Base-by-base conservation (phyloP, 495 filamentous ascomycete species). In the Apodospora peruviana region DNA sequence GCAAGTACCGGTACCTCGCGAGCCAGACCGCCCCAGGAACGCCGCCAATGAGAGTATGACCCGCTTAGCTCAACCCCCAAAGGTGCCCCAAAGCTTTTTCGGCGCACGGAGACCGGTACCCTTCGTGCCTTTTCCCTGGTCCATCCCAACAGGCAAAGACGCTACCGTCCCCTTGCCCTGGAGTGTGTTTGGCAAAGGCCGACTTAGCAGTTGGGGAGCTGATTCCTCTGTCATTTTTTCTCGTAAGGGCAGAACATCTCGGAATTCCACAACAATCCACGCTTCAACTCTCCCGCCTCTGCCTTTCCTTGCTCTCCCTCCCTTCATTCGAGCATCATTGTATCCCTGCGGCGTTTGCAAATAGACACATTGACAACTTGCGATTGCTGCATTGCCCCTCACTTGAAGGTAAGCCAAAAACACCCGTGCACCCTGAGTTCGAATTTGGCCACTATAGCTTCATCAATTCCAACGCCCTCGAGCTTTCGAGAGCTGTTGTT, bases 11-110 rank as follows among this genome's bases (percentile, higher is more conserved):
- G 51, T 66, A 68, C 65, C 43, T 64, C 36, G 20, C 19, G 5
- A n/a, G 22, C 48, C 45, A 55, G 60, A 65, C 62, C 64, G 54
- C 59, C 54, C 52, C 48, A 21, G 19, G n/a, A 41, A 20, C 27
- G 7, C 27, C 27, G 7, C 27, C 27, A 32, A 14, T 14, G 14
- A 32, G 27, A 14, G 24, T 44, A 40, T 54, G 57, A 48, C 61
- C 59, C 59, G 54, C 54, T 60, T 58, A 45, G 51, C 37, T 48
- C 50, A 55, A 54, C 60, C 62, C n/a, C n/a, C n/a, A n/a, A n/a
- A n/a, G n/a, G n/a, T n/a, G n/a, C n/a, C n/a, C 64, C 58, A 65
- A 61, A 42, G 56, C 20, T 64, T 67, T n/a, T 60, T 61, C 51
- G 60, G 52, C 47, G 45, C 54, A 45, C 50, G 41, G 52, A 35